Conservation (phyloP, 495 filamentous ascomycete genomes). For the Entonaema liquescens region DNA sequence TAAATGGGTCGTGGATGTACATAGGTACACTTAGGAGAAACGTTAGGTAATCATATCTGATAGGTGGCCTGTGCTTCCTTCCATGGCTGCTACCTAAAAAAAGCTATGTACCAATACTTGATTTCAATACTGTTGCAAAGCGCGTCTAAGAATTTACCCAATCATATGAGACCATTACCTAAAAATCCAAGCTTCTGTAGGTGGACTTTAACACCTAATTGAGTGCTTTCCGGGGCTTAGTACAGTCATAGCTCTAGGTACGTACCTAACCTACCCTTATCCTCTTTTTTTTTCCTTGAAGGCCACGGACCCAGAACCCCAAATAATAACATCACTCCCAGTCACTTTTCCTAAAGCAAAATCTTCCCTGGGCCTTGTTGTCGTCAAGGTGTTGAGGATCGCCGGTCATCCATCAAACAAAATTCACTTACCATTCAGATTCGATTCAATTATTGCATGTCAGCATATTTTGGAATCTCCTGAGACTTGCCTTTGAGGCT, state of each 20-base stretch:
- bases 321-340: conserved; percentile 42
- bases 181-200: neutral
- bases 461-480: conserved; percentile 11
- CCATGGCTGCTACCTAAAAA: neutral
- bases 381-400: conserved; percentile 44
- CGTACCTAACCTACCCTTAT: neutral
- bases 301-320: conserved; percentile 12
- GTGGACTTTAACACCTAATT: conserved; percentile 19
- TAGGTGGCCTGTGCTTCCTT: conserved; percentile 1
- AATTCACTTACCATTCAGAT: conserved; percentile 1
- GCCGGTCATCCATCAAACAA: conserved; percentile 23
- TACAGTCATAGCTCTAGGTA: neutral
- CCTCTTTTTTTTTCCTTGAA: conserved; percentile 19
- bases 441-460: conserved; percentile 32
- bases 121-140: neutral
- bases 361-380: conserved; percentile 32
- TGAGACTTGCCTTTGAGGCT: conserved; percentile 26
- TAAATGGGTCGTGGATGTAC: neutral
- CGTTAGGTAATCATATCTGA: neutral
- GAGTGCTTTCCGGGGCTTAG: neutral
- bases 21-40: neutral
- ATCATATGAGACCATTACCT: conserved; percentile 18
- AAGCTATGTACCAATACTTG: conserved; percentile 6
- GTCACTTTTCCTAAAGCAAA: conserved; percentile 24
- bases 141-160: conserved; percentile 33